These are phyloP conservation scores for Globisporangium barbulae DNA, from an alignment of 352 stramenopile species.

Conservation along the genomic window DNA sequence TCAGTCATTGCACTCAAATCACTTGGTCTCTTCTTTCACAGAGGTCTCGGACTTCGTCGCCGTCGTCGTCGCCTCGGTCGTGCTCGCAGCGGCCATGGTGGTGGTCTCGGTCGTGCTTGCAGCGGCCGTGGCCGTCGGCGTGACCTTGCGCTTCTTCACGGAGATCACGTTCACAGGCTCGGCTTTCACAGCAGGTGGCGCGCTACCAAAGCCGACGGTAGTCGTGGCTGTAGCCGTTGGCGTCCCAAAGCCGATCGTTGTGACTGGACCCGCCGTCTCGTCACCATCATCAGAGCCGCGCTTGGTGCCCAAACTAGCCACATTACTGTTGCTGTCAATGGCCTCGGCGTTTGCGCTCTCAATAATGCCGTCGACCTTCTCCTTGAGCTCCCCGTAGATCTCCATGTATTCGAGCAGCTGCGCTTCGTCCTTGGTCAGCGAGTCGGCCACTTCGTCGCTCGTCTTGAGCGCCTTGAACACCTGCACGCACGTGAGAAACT, in stretches of 20 bases:
- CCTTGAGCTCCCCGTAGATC: slow-evolving; percentile 84
- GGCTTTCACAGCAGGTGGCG: slow-evolving; percentile 7
- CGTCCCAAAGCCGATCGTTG: slow-evolving; percentile 69
- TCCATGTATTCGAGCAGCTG: slow-evolving; percentile 79
- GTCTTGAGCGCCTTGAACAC: slow-evolving; percentile 33
- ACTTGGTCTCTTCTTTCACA: background rate
- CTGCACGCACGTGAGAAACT: slow-evolving; percentile 54
- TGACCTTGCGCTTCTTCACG: slow-evolving; percentile 19
- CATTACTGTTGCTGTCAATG: slow-evolving; percentile 4
- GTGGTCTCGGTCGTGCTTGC: background rate
- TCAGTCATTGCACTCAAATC: background rate
- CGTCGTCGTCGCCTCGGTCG: background rate
- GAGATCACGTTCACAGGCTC: slow-evolving; percentile 52
- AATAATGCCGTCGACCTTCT: slow-evolving; percentile 81
- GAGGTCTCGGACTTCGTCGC: background rate
- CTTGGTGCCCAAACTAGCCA: background rate
- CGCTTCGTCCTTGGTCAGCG: slow-evolving; percentile 33
- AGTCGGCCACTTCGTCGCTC: slow-evolving; percentile 15
- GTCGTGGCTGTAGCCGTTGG: slow-evolving; percentile 9
- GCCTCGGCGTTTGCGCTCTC: slow-evolving; percentile 34
- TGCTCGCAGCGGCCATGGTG: background rate
- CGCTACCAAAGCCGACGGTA: slow-evolving; percentile 53
- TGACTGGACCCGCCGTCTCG: slow-evolving; percentile 28
- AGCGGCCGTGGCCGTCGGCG: background rate
- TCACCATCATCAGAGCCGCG: slow-evolving; percentile 4